Evolutionary conservation across 495 filamentous ascomycete genomes (phyloP), one percentile per base, ranked within the genome.

Genomic region (Daldinia caldariorum): DNA sequence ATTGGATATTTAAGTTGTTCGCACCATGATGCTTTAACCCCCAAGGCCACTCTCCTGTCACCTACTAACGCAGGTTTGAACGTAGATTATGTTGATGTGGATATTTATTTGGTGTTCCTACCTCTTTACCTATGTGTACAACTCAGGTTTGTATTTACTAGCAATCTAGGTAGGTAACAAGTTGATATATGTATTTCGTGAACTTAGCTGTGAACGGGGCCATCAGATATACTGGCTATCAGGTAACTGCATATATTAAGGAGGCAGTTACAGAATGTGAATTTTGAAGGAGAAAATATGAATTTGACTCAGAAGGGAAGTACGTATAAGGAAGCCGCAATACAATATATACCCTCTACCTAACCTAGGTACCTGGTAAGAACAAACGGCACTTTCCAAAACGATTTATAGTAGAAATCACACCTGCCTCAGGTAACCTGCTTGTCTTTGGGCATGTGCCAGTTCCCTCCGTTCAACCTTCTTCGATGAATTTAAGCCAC

Each of bases 1-100:
- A 51, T 58, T 61, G 49, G 50, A 56, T 35, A 57, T 53, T 55
- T 49, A 16, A 43, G 47, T 14, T 53, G 50, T 26, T 26, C 3
- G 26, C 3, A 26, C 26, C 26, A 26, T 26, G 26, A 26, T 26
- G 26, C 26, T 26, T 26, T 26, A 26, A 26, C 26, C 26, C 26
- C 26, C 26, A 26, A 26, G 26, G 26, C 26, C 26, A 26, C 26
- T 26, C 26, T 26, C 26, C 26, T 26, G 3, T 3, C 26, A 54
- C 6, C 47, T 20, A 51, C 16, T 29, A 22, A 10, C 14, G 3
- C 16, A 13, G 20, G 18, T 2, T 18, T 22, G 2, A 22, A 16
- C 5, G 22, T 51, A 51, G 22, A 20, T 18, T 16, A 26, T 26
- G 1, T 43, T 12, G 12, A 12, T 14, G 39, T 14, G n/a, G 39